Conservation (phyloP, 169 alveolate genomes). For the Plasmodium billcollinsi region DNA sequence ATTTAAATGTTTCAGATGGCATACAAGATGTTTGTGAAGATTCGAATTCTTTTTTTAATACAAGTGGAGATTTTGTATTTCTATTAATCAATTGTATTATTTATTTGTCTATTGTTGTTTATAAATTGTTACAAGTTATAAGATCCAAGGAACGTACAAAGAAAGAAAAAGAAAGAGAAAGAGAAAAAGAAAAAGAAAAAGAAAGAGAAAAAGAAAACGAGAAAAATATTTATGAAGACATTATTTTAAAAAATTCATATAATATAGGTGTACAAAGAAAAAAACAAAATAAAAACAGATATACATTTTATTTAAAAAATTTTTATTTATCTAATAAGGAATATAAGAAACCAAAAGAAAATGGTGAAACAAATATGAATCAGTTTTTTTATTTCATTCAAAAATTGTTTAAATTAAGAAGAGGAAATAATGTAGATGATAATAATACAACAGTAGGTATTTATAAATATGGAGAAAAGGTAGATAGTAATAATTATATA, state of each 20-base stretch:
- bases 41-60: constrained; percentile 31
- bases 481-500: background rate
- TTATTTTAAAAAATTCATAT: background rate
- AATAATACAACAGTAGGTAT: too few species aligned
- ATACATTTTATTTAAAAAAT: constrained; percentile 36
- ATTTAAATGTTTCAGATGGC: background rate
- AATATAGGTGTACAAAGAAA: background rate
- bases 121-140: constrained; percentile 7
- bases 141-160: background rate
- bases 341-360: constrained; percentile 7
- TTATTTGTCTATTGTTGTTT: constrained; percentile 38
- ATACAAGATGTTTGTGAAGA: constrained; percentile 14
- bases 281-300: background rate
- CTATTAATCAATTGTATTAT: constrained; percentile 27
- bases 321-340: constrained; percentile 26
- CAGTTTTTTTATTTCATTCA: background rate
- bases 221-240: background rate
- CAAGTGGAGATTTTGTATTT: constrained; percentile 47
- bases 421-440: background rate
- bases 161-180: background rate
- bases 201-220: background rate
- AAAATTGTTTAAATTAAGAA: background rate
- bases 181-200: background rate
- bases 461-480: background rate
- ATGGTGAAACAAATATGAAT: background rate